A percentile compares a stretch with the other conserved stretches of the same genome.
Evolutionary conservation across 78 protist genomes (phyloP).

Genomic region (Chrysochromulina parva): DNA sequence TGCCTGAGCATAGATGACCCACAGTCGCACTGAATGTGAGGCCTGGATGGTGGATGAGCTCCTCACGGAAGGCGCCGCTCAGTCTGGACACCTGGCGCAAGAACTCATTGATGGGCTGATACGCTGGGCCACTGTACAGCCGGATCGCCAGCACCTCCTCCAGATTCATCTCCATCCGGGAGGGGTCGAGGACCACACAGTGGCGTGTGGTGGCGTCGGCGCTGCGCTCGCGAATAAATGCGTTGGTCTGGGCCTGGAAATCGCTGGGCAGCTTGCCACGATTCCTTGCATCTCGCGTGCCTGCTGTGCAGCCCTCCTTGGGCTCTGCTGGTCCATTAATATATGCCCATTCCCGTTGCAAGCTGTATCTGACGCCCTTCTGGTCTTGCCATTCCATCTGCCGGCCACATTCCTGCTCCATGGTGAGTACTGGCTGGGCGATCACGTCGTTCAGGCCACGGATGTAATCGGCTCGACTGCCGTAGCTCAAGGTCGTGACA

Average conservation of each 20-base stretch:
- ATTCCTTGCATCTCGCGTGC: background rate
- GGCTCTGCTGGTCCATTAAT: background rate
- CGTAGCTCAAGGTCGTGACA: background rate
- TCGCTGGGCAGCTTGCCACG: background rate
- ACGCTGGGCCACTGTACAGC: slow-evolving; percentile 20
- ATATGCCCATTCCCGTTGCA: background rate
- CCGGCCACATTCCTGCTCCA: background rate
- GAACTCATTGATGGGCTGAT: slow-evolving; percentile 14
- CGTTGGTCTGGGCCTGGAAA: background rate
- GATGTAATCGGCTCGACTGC: background rate
- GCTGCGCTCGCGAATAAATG: background rate
- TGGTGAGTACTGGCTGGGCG: background rate
- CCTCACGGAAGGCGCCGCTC: background rate
- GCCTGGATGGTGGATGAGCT: background rate
- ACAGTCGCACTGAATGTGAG: background rate
- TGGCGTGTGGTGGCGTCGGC: too few relatives aligned
- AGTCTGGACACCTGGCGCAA: background rate
- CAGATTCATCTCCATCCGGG: background rate
- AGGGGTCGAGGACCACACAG: background rate
- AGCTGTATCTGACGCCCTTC: background rate
- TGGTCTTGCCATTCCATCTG: background rate
- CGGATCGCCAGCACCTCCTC: slow-evolving; percentile 26
- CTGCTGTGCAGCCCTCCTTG: background rate
- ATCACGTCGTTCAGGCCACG: background rate
- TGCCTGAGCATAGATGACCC: background rate